phyloP scores from a whole-genome alignment of 1,284 basidiomycete species.

The Athelia sp. region DNA sequence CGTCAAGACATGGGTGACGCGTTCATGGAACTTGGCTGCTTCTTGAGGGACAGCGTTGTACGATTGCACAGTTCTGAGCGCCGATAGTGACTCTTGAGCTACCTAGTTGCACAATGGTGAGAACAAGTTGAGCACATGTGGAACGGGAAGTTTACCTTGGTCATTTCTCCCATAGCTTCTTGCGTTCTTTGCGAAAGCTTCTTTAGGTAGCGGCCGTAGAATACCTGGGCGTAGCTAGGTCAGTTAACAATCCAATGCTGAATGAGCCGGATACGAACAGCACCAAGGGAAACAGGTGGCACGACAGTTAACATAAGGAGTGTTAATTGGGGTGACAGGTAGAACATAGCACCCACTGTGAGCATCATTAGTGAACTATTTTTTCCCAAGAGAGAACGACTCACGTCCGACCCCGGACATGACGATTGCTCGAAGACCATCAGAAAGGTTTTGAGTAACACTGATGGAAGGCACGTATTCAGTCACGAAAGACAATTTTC shows the following conservation, averaged over 20 bases:
- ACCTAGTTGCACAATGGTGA: conserved; percentile 33
- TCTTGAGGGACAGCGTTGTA: conserved; percentile 81
- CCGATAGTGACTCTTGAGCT: conserved; percentile 90
- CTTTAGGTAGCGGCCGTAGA: conserved; percentile 94
- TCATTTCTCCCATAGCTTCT: conserved; percentile 93
- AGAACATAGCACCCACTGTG: conserved; percentile 92
- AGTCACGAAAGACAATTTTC: not conserved
- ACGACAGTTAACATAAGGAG: conserved; percentile 92
- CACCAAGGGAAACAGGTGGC: conserved; percentile 92
- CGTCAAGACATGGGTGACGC: conserved; percentile 66
- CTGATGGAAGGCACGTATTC: conserved; percentile 30
- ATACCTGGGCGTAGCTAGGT: too few species aligned
- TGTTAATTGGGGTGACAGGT: conserved; percentile 87
- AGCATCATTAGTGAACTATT: conserved; percentile 5
- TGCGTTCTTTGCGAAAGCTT: conserved; percentile 90
- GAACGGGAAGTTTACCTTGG: conserved; percentile 50
- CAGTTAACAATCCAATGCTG: too few species aligned
- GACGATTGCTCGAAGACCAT: conserved; percentile 83
- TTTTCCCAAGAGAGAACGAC: not conserved
- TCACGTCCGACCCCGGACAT: conserved; percentile 85
- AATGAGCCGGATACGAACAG: conserved; percentile 63
- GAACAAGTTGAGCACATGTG: not conserved
- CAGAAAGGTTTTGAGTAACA: conserved; percentile 88
- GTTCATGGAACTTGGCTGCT: conserved; percentile 60
- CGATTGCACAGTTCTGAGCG: conserved; percentile 89